Percentiles rank a stretch among this genome's conserved stretches.
Conservation (phyloP, 2,329 filamentous ascomycete genomes). For the Lachnellula hyalina region DNA sequence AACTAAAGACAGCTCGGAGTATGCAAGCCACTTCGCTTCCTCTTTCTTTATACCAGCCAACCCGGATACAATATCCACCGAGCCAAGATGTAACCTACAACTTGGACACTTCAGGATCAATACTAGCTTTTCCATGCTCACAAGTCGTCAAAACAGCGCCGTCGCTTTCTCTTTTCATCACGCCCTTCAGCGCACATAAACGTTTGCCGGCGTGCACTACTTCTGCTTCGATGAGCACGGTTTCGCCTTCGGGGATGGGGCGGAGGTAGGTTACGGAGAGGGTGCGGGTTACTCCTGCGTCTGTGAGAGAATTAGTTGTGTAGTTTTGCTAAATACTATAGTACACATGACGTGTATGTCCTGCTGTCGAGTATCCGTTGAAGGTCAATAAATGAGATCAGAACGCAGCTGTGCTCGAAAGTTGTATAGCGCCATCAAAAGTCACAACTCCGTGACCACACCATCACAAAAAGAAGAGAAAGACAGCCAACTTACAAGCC, state of each 20-base stretch:
- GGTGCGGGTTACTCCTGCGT: constrained; percentile 59
- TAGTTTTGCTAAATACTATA: too few relatives aligned
- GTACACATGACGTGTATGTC: too few relatives aligned
- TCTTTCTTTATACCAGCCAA: neutral
- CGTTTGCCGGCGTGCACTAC: constrained; percentile 55
- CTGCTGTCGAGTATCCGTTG: too few relatives aligned
- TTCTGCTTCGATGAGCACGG: constrained; percentile 51
- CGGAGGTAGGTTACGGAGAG: constrained; percentile 64
- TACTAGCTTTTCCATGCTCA: constrained; percentile 62
- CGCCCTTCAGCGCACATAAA: constrained; percentile 46
- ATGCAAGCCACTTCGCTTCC: neutral
- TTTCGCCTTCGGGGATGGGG: constrained; percentile 53
- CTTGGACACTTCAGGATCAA: constrained; percentile 39
- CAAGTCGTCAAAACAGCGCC: constrained; percentile 51
- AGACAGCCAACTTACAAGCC: constrained; percentile 30
- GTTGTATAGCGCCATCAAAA: too few relatives aligned
- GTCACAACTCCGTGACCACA: too few relatives aligned
- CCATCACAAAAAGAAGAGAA: too few relatives aligned
- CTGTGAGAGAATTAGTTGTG: too few relatives aligned
- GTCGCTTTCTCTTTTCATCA: constrained; percentile 48
- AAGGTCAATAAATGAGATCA: too few relatives aligned
- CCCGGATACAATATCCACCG: constrained; percentile 8
- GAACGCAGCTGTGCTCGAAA: too few relatives aligned
- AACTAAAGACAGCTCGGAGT: too few relatives aligned
- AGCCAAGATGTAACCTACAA: neutral